Base-by-base conservation (phyloP, 257 asterid species). In the Penstemon barbatus region DNA sequence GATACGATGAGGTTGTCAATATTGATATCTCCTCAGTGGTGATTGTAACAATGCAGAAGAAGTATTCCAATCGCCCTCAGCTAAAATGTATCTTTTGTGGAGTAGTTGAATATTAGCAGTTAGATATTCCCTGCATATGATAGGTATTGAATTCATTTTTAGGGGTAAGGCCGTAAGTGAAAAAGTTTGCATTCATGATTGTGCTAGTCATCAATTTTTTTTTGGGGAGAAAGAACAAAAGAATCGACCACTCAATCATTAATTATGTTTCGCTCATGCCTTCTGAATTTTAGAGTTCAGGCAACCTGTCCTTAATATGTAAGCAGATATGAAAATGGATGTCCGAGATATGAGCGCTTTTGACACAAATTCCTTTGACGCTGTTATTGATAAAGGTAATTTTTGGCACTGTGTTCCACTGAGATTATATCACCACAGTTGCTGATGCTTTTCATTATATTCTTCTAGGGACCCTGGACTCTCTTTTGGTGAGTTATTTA, bases 311-410 rank as follows among this genome's bases (percentile, higher is more conserved):
- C 77, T 68, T 73, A 80, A 81, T 60, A 37, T 67, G 36, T 79
- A 54, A 74, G 69, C 86, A 89, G 93, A 83, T 79, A 75, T 85
- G 72, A 64, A 54, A 56, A 82, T 87, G 90, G 95, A 89, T 82
- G 88, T 81, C 52, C 82, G 86, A 39, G 81, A 87, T 68, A 89
- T 89, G 96, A 85, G 79, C 63, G 77, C 84, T 69, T 83, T 89
- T 58, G 77, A 60, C 57, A 48, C 79, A 7, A 82, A 74, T 61
- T 80, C 82, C 63, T 87, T 89, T 55, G 80, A 79, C 74, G 87
- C 90, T 66, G 78, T 87, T 70, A 69, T 89, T 65, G 96, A 87
- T 74, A 89, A 87, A 89, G 95, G 95, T 86, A 80, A 60, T 48
- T 19, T 56, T 43, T 42, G 33, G 66, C 44, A n/a, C 12, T 43